phyloP scores from a whole-genome alignment of 768 basidiomycete genomes.

The Hemileccinum rubropunctum region DNA sequence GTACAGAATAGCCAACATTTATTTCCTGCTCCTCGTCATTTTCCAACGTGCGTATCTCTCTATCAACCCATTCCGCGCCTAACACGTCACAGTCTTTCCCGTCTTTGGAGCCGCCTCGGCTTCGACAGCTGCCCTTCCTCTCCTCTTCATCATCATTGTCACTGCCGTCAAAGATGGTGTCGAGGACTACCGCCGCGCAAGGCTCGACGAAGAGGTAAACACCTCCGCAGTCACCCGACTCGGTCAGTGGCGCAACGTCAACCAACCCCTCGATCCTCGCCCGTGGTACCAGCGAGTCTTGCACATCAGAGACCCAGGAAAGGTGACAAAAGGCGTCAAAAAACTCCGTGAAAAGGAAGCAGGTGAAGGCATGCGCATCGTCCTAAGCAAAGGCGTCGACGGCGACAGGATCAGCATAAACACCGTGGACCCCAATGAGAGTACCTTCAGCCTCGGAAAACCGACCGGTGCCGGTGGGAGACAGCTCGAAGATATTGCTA shows the following conservation, averaged over 20 bases:
- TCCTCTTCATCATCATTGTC: conserved; percentile 81
- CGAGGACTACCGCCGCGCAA: conserved; percentile 91
- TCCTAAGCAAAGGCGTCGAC: conserved; percentile 48
- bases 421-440: conserved; percentile 43
- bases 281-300: conserved; percentile 74
- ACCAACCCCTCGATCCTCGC: conserved; percentile 76
- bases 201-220: conserved; percentile 91
- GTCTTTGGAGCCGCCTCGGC: conserved; percentile 88
- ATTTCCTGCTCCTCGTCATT: conserved; percentile 82
- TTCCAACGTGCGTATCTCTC: conserved; percentile 57
- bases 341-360: conserved; percentile 83
- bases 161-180: conserved; percentile 95
- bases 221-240: conserved; percentile 90
- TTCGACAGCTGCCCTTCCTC: conserved; percentile 77
- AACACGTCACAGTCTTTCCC: conserved; percentile 63
- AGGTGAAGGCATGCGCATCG: conserved; percentile 58
- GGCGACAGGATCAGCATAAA: conserved; percentile 39
- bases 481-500: conserved; percentile 65
- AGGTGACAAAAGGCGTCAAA: conserved; percentile 79
- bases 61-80: conserved; percentile 1
- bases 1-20: conserved; percentile 82
- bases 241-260: conserved; percentile 87
- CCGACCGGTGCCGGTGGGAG: conserved; percentile 44
- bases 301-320: conserved; percentile 66
- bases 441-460: conserved; percentile 39